Conservation (phyloP, 2,329 filamentous ascomycete species). For the Aspergillus costaricaensis region DNA sequence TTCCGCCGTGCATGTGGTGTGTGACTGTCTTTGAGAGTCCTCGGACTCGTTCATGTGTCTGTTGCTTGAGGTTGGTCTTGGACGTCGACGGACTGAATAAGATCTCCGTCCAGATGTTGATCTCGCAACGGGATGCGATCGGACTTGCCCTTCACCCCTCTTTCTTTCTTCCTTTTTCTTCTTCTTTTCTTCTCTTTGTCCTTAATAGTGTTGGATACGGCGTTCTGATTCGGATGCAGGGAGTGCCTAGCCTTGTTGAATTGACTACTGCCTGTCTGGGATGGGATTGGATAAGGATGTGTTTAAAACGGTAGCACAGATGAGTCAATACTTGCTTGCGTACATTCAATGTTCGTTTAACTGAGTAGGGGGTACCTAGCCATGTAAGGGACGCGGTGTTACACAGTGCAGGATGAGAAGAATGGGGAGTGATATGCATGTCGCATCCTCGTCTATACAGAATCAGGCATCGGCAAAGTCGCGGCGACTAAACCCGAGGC, state of each 20-base stretch:
- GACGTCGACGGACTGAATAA: conserved; percentile 1
- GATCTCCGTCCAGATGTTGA: conserved; percentile 6
- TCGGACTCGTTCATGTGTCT: neutral
- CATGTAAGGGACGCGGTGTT: neutral
- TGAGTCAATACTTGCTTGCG: neutral
- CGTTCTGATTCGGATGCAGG: neutral
- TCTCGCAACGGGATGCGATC: conserved; percentile 1
- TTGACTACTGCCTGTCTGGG: neutral
- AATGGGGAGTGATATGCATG: too few species aligned
- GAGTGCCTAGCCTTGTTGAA: neutral
- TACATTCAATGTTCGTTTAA: neutral
- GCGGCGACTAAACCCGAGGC: conserved; percentile 10
- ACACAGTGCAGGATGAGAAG: neutral
- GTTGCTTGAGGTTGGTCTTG: conserved; percentile 11
- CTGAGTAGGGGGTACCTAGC: neutral
- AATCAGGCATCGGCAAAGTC: neutral
- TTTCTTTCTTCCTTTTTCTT: neutral
- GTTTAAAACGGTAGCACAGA: neutral
- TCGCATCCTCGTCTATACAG: neutral
- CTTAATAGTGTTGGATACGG: conserved; percentile 2
- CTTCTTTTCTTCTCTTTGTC: neutral
- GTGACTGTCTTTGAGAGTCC: neutral
- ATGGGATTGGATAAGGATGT: neutral
- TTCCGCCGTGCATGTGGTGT: neutral
- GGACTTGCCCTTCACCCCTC: neutral